A percentile compares a stretch with the other conserved stretches of the same genome.
Conservation (phyloP, 257 asterid species). For the Nicotiana paniculata region DNA sequence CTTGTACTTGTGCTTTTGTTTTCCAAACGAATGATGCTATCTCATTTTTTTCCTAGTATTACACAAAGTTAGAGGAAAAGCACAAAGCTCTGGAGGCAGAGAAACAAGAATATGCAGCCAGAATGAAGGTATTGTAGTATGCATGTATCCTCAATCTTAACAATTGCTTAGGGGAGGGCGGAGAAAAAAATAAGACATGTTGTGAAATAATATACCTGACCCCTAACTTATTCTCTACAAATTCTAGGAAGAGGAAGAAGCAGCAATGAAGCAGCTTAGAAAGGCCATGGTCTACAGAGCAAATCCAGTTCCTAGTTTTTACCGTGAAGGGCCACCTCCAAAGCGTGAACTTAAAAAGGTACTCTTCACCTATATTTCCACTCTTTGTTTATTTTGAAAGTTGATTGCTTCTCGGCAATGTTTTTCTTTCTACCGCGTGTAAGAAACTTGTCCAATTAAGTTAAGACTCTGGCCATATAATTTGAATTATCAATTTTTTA, state of each 20-base stretch:
- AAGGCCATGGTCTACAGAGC: conserved; percentile 76
- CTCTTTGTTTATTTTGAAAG: neutral
- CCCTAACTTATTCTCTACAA: conserved; percentile 9
- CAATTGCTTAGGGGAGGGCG: neutral
- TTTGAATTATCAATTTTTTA: neutral
- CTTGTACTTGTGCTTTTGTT: neutral
- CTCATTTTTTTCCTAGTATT: conserved; percentile 37
- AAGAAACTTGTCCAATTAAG: conserved; percentile 7
- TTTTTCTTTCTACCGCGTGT: neutral
- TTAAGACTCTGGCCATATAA: neutral
- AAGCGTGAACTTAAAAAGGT: conserved; percentile 85
- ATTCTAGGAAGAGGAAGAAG: conserved; percentile 76
- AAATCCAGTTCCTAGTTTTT: conserved; percentile 87
- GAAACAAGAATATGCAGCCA: conserved; percentile 61
- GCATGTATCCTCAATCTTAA: neutral
- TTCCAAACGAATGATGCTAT: neutral
- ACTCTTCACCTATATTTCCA: neutral
- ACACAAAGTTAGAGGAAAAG: conserved; percentile 67
- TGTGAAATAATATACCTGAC: neutral
- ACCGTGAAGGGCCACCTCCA: conserved; percentile 84
- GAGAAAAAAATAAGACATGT: neutral
- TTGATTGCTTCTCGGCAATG: neutral
- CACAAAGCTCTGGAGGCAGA: conserved; percentile 87
- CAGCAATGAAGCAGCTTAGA: conserved; percentile 70
- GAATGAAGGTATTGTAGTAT: conserved; percentile 45